These are phyloP conservation scores for Clarkia xantiana DNA, from an alignment of 345 rosid species.

Conservation along the genomic window DNA sequence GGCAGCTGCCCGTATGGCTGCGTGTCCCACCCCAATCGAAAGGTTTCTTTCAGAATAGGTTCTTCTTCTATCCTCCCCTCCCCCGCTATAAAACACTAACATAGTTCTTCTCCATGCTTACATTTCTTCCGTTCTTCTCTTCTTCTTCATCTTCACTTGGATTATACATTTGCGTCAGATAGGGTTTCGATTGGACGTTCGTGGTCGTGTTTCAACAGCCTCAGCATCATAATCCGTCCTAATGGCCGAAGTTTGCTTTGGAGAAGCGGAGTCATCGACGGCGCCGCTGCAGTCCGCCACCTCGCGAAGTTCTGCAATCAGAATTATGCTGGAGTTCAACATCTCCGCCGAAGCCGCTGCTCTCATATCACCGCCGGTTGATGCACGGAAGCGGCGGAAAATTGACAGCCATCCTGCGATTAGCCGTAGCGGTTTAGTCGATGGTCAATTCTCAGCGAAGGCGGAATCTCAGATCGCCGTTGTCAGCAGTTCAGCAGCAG, in stretches of 20 bases:
- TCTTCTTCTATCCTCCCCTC: not conserved
- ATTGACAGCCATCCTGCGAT: constrained; percentile 7
- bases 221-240: not conserved
- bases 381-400: constrained; percentile 39
- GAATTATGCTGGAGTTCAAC: constrained; percentile 50
- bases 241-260: constrained; percentile 81
- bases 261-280: constrained; percentile 41
- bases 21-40: constrained; percentile 48
- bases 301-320: constrained; percentile 25
- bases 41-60: not conserved
- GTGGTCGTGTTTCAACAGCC: no score
- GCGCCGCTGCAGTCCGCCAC: constrained; percentile 35
- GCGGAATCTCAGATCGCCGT: not conserved
- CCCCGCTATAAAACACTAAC: not conserved
- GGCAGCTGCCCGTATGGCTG: constrained; percentile 50
- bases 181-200: no score
- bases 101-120: no score
- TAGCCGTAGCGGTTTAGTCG: constrained; percentile 1
- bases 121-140: no score
- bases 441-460: not conserved
- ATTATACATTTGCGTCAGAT: no score
- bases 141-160: no score
- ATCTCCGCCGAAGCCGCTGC: constrained; percentile 32
- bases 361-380: constrained; percentile 18
- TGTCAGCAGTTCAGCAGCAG: no score